phyloP scores from a whole-genome alignment of 2,329 filamentous ascomycete genomes.

The Colletotrichum lupini region DNA sequence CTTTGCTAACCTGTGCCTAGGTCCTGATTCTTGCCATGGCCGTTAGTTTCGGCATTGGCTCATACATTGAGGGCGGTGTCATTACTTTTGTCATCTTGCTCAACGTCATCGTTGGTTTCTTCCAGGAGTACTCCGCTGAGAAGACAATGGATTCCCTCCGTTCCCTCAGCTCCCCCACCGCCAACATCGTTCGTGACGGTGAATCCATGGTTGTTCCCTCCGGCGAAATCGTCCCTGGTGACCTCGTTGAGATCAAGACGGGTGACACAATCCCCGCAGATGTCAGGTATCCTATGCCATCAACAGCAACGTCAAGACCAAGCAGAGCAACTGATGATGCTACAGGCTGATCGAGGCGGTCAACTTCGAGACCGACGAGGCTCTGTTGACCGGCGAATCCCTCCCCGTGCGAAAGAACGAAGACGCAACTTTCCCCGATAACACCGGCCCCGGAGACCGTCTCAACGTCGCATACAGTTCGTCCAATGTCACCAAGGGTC shows the following conservation, averaged over 20 bases:
- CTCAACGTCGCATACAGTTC: constrained; percentile 72
- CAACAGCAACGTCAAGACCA: not conserved
- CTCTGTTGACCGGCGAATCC: constrained; percentile 72
- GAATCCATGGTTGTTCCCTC: constrained; percentile 62
- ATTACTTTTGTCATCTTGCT: constrained; percentile 62
- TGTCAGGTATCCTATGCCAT: constrained; percentile 42
- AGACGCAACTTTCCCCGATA: constrained; percentile 58
- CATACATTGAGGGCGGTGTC: constrained; percentile 67
- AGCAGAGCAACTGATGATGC: constrained; percentile 5
- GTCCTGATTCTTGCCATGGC: constrained; percentile 63
- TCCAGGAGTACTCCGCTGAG: constrained; percentile 66
- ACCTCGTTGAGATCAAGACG: constrained; percentile 66
- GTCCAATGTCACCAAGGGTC: constrained; percentile 71
- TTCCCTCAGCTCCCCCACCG: constrained; percentile 61
- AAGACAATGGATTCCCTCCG: constrained; percentile 65
- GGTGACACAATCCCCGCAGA: constrained; percentile 57
- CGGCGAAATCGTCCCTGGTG: constrained; percentile 65
- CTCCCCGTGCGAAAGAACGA: constrained; percentile 66
- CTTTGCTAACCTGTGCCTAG: not conserved
- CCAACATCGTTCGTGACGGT: constrained; percentile 61
- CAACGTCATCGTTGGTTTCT: constrained; percentile 65
- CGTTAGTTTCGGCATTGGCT: constrained; percentile 62
- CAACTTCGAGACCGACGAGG: constrained; percentile 64
- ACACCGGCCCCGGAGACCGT: constrained; percentile 70
- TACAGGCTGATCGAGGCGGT: constrained; percentile 58